These are phyloP conservation scores for Pisolithus thermaeus DNA, from an alignment of 1,284 basidiomycete genomes.

Conservation along the genomic window DNA sequence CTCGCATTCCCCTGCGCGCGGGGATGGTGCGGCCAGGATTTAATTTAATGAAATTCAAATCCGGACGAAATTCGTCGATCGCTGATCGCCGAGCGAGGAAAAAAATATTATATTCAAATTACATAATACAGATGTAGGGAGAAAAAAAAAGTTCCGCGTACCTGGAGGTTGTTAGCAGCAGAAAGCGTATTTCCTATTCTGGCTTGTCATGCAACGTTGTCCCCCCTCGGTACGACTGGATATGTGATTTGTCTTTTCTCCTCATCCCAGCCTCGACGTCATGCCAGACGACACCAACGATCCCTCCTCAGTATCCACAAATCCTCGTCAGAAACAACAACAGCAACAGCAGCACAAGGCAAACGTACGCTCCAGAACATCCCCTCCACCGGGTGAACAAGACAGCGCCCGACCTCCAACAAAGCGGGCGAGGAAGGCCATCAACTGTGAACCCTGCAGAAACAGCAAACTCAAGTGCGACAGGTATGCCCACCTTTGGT, in stretches of 20 bases:
- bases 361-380: constrained; percentile 43
- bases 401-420: constrained; percentile 54
- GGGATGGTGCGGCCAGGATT: not conserved
- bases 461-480: constrained; percentile 83
- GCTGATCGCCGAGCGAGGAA: constrained; percentile 2
- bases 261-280: constrained; percentile 10
- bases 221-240: not conserved
- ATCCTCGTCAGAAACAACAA: constrained; percentile 35
- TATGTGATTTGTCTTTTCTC: constrained; percentile 2
- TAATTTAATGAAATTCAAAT: constrained; percentile 1
- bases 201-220: constrained; percentile 8
- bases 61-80: not conserved
- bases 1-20: not conserved
- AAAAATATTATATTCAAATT: not conserved
- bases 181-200: constrained; percentile 8
- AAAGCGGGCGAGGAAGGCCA: constrained; percentile 75
- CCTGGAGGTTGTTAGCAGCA: not conserved
- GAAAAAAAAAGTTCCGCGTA: not conserved
- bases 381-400: constrained; percentile 37
- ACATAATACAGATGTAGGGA: not conserved
- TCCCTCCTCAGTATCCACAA: constrained; percentile 27
- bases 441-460: constrained; percentile 80
- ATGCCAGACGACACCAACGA: constrained; percentile 44
- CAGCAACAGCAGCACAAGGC: constrained; percentile 23
- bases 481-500: constrained; percentile 39